These are phyloP conservation scores for Mycena olivaceomarginata DNA, from an alignment of 768 basidiomycete species.

Conservation along the genomic window DNA sequence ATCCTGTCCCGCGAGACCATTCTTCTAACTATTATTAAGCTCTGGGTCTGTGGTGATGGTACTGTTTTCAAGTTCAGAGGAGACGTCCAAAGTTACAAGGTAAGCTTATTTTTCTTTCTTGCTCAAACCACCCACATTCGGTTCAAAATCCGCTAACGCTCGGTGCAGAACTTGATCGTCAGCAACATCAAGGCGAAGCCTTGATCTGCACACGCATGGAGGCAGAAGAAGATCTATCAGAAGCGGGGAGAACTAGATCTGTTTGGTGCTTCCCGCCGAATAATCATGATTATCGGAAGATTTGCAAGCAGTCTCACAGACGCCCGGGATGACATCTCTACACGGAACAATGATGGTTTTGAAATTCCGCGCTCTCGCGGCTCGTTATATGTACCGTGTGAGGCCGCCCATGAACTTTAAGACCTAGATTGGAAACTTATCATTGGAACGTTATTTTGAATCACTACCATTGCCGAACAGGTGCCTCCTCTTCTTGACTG, in stretches of 20 bases:
- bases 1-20: constrained; percentile 32
- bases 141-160: constrained; percentile 8
- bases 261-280: constrained; percentile 1
- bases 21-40: constrained; percentile 60
- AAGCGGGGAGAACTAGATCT: constrained; percentile 12
- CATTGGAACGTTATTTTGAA: neutral
- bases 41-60: constrained; percentile 95
- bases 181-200: constrained; percentile 50
- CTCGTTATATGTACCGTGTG: neutral
- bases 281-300: neutral
- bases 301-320: neutral
- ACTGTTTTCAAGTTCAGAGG: constrained; percentile 90
- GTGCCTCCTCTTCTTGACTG: too few species aligned
- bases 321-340: neutral
- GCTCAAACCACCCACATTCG: neutral
- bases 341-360: constrained; percentile 21
- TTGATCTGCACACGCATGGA: constrained; percentile 26
- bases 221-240: constrained; percentile 10
- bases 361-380: neutral
- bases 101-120: constrained; percentile 44
- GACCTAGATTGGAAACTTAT: neutral
- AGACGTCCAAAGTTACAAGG: constrained; percentile 96
- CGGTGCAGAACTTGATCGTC: constrained; percentile 49
- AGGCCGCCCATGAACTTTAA: neutral
- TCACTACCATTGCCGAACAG: neutral